Base-by-base conservation (phyloP, 2,329 filamentous ascomycete species). In the Byssoonygena ceratinophila region DNA sequence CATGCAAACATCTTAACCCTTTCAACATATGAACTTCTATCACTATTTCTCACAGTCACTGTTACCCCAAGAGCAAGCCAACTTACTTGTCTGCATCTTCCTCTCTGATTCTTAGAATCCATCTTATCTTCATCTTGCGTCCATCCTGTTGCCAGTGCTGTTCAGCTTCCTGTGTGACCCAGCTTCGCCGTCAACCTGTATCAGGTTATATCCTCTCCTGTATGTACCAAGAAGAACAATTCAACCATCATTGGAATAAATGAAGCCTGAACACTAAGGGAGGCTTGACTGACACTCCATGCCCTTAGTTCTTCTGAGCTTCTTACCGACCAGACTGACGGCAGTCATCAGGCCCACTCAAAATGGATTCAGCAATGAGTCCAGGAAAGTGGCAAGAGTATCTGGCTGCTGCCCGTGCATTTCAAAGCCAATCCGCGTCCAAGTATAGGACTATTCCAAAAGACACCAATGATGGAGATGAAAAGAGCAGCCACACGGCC, bases 381-480 rank as follows among this genome's bases (percentile, higher is more conserved):
- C 44, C 51, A 16, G 31, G 22, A 31, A 25, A 44, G 27, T 54
- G 43, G 41, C 20, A 40, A 18, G 44, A 34, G 12, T 50, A 44
- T 18, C 9, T 46, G 16, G 44, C 43, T 20, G 50, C 50, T 23
- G 46, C 47, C 34, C 32, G 31, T 2, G 23, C 22, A 31, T 52
- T 52, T 32, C 31, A 52, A 16, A 32, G 20, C 6, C n/a, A 52
- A 18, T 20, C 50, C 18, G 36, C 3, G 2, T 20, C 31, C 31
- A 49, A 49, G 8, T 53, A 49, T 32, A 46, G 51, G 22, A 9
- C 14, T 2, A 2, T 40, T 3, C 27, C 31, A 37, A 31, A n/a
- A n/a, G n/a, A n/a, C n/a, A n/a, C n/a, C n/a, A n/a, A n/a, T n/a
- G n/a, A 46, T 29, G 27, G 27, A 9, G 22, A 16, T 16, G 16